Percentiles rank a stretch among this genome's conserved stretches.
phyloP scores from a whole-genome alignment of 2,329 filamentous ascomycete genomes.

The Aspergillus viridinutans region DNA sequence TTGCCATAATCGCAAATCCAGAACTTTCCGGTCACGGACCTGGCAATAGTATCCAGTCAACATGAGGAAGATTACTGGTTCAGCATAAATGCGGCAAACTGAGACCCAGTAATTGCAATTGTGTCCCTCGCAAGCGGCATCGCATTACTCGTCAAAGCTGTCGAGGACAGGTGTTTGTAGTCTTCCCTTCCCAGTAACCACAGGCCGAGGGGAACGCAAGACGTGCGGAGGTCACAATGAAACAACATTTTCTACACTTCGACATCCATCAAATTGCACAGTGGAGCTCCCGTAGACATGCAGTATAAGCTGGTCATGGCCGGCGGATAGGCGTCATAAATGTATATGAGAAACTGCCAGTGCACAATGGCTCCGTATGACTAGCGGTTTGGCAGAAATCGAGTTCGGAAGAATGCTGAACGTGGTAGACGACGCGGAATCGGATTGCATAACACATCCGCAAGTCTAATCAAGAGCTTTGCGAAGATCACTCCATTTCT shows the following conservation, averaged over 20 bases:
- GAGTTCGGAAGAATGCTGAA: background rate
- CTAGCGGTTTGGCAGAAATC: background rate
- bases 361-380: background rate
- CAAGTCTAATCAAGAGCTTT: constrained; percentile 47
- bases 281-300: background rate
- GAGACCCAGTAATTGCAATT: background rate
- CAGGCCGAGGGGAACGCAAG: background rate
- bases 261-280: background rate
- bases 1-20: background rate
- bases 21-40: background rate
- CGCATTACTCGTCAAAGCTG: background rate
- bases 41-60: background rate
- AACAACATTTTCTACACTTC: background rate
- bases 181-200: background rate
- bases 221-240: background rate
- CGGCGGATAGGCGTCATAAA: background rate
- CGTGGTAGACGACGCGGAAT: background rate
- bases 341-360: background rate
- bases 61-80: background rate
- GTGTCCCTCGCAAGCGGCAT: background rate
- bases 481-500: constrained; percentile 72
- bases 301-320: background rate
- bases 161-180: background rate
- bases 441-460: background rate
- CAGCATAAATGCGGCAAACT: background rate